A percentile compares a stretch with the other conserved stretches of the same genome.
These are phyloP conservation scores for Annona squamosa DNA, from an alignment of 164 flowering plant species.

Conservation along the genomic window DNA sequence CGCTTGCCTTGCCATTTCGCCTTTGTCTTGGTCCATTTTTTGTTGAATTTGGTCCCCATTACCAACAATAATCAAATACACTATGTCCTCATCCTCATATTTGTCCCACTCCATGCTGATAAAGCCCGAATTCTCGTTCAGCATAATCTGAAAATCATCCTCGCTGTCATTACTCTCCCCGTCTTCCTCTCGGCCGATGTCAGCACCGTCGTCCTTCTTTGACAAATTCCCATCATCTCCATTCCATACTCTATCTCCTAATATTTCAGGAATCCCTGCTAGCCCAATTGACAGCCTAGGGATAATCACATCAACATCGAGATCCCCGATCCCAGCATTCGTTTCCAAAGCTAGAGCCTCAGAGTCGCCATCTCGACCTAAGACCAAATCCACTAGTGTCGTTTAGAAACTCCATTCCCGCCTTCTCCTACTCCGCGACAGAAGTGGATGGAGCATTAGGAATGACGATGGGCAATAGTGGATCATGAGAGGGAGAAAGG, in stretches of 20 bases:
- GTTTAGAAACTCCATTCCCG: conserved; percentile 23
- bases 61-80: conserved; percentile 62
- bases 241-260: background rate
- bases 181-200: conserved; percentile 41
- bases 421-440: conserved; percentile 5
- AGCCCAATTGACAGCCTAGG: conserved; percentile 42
- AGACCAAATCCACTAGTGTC: background rate
- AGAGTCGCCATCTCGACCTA: no score
- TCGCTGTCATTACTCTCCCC: conserved; percentile 91
- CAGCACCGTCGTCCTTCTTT: conserved; percentile 17
- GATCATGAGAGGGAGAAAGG: background rate
- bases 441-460: background rate
- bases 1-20: conserved; percentile 41
- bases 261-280: conserved; percentile 14
- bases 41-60: conserved; percentile 40
- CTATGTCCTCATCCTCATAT: conserved; percentile 64
- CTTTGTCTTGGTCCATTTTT: conserved; percentile 58
- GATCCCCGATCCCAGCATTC: conserved; percentile 22
- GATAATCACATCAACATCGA: conserved; percentile 36
- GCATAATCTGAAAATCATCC: conserved; percentile 90
- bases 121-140: conserved; percentile 53
- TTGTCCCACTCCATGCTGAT: conserved; percentile 37
- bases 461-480: background rate
- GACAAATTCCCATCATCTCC: conserved; percentile 3
- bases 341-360: conserved; percentile 23